Base-by-base conservation (phyloP, 148 eudicot species). In the Camellia japonica region DNA sequence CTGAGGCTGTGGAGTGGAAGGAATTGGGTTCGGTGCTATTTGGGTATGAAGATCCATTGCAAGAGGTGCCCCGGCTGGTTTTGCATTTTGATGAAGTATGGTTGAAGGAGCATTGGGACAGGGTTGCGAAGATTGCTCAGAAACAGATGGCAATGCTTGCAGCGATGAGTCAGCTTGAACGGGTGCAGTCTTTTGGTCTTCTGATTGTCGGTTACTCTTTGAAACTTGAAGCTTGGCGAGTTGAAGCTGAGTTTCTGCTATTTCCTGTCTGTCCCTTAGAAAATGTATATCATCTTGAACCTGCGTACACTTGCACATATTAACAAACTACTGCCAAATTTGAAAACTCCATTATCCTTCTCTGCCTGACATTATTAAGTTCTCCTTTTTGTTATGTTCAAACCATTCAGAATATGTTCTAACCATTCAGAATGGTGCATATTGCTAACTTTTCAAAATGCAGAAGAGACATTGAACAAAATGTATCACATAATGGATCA, bases 261-360 rank as follows among this genome's bases (percentile, higher is more conserved):
- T 80, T 60, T 80, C 82, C 43, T 72, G 77, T 41, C 70, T 80
- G 61, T 80, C 82, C 52, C 52, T 80, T 3, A 80, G 19, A 69
- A 80, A 30, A 8, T 20, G 71, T 8, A 80, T 16, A 16, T 61
- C 77, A 23, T 62, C 68, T 46, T 80, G 77, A 73, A 80, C 82
- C 82, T 80, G 77, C 77, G 47, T 38, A 44, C 4, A 6, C 3
- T 52, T 58, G 46, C 8, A 55, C 43, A 68, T 15, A 43, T 68
- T 30, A 30, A 30, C 38, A 30, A 30, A 30, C 38, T 30, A 30
- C 38, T 30, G 38, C 38, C 38, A 30, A 30, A 30, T 30, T 30
- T 0, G 1, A 30, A 30, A 30, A 30, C 38, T 30, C 38, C 1
- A 30, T 30, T 30, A 30, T 30, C 38, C 38, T 30, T 30, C 38